phyloP scores from a whole-genome alignment of 1,284 basidiomycete genomes.

The Trichosporon faecale region DNA sequence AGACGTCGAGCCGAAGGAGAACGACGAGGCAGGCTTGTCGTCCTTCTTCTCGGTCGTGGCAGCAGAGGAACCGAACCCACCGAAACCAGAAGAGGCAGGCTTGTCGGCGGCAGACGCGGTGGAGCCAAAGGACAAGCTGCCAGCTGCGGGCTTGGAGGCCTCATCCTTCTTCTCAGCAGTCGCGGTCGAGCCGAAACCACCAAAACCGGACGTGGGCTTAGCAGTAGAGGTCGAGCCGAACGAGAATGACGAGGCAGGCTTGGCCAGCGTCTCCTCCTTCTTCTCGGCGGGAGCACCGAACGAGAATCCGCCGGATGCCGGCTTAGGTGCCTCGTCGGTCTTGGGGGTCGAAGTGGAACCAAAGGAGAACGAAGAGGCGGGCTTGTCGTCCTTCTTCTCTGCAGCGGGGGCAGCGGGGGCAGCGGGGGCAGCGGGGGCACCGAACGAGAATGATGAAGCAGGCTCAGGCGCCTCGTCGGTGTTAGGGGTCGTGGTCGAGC shows the following conservation, averaged over 20 bases:
- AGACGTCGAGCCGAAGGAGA: neutral
- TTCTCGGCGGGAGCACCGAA: constrained; percentile 14
- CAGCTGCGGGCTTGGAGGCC: neutral
- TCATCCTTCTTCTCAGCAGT: neutral
- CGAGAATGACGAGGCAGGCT: constrained; percentile 1
- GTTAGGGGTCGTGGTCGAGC: neutral
- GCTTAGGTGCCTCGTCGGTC: neutral
- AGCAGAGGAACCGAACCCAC: too few relatives aligned
- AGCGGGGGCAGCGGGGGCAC: too few relatives aligned
- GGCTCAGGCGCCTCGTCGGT: neutral
- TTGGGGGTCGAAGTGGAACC: neutral
- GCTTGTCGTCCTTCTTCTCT: neutral
- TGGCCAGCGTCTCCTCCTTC: neutral
- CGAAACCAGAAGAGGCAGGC: neutral
- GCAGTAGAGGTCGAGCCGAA: neutral
- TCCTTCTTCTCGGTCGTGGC: neutral
- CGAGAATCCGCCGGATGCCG: neutral
- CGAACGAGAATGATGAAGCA: constrained; percentile 11
- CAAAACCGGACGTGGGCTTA: neutral
- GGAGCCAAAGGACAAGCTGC: constrained; percentile 16
- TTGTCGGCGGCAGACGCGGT: neutral
- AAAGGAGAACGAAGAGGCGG: constrained; percentile 9
- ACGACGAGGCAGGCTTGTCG: neutral
- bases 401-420: neutral
- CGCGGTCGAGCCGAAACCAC: neutral